Percentiles rank a stretch among this genome's conserved stretches.
These are phyloP conservation scores for Thalassiosira mediterranea DNA, from an alignment of 352 stramenopile genomes.

Conservation along the genomic window DNA sequence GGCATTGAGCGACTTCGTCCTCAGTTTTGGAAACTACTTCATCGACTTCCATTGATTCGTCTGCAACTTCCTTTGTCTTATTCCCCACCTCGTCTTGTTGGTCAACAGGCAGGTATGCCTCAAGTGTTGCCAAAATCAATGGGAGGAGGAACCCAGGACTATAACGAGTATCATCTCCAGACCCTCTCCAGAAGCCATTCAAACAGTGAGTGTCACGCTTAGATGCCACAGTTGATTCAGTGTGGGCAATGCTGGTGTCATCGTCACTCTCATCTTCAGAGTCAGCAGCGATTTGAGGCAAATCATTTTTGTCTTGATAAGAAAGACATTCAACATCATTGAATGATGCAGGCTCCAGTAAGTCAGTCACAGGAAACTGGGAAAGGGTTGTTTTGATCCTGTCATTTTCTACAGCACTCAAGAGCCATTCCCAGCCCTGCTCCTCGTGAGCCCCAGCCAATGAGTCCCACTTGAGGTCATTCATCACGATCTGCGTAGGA, in stretches of 20 bases:
- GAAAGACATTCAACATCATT: conserved; percentile 18
- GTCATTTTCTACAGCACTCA: conserved; percentile 57
- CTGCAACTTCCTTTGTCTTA: too few species aligned
- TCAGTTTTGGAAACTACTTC: conserved; percentile 3
- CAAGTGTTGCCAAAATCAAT: conserved; percentile 55
- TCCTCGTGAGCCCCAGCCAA: conserved; percentile 14
- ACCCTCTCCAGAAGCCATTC: conserved; percentile 22
- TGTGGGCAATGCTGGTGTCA: not conserved
- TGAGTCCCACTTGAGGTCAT: conserved; percentile 37
- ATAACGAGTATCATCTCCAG: conserved; percentile 63
- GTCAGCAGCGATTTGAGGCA: not conserved
- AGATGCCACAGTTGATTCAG: too few species aligned
- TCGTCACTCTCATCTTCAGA: conserved; percentile 23
- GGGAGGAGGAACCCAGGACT: conserved; percentile 77
- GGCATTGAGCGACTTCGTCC: conserved; percentile 24
- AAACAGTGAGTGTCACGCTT: not conserved
- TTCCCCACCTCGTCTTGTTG: too few species aligned
- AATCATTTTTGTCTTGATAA: conserved; percentile 11
- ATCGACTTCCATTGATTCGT: conserved; percentile 1
- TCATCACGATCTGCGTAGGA: conserved; percentile 31
- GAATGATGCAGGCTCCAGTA: conserved; percentile 28
- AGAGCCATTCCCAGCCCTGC: conserved; percentile 66
- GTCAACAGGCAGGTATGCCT: conserved; percentile 22
- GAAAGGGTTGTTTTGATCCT: conserved; percentile 64
- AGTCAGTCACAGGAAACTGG: conserved; percentile 66